Conservation (phyloP, 345 rosid genomes). For the Microthlaspi erraticum region DNA sequence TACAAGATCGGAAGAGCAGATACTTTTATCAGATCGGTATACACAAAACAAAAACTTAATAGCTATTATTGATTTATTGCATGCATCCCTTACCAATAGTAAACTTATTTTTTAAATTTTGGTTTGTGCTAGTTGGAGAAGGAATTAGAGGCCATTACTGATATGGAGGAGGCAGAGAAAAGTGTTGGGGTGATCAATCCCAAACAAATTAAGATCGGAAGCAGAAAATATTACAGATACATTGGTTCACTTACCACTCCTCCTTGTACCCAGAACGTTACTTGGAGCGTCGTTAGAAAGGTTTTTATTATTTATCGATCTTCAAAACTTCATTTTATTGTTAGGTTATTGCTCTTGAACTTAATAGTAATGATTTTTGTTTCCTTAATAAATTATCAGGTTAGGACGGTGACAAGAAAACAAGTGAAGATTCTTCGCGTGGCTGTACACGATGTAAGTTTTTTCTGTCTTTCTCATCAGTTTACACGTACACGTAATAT, state of each 20-base stretch:
- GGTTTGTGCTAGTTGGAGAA: constrained; percentile 48
- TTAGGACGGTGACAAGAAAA: constrained; percentile 63
- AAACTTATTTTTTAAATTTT: neutral
- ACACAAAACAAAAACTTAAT: constrained; percentile 15
- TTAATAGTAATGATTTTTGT: neutral
- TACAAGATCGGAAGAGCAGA: constrained; percentile 79
- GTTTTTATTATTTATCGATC: constrained; percentile 34
- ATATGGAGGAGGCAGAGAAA: constrained; percentile 40
- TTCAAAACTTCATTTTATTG: neutral
- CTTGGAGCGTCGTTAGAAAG: constrained; percentile 73
- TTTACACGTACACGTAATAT: neutral
- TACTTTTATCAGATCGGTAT: constrained; percentile 63
- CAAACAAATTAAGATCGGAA: constrained; percentile 54
- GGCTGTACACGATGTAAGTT: constrained; percentile 80
- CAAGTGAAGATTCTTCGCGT: constrained; percentile 75
- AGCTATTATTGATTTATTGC: neutral
- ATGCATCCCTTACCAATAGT: neutral
- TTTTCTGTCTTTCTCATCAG: neutral
- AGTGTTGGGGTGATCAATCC: constrained; percentile 63
- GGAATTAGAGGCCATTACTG: constrained; percentile 44
- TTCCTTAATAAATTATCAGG: neutral
- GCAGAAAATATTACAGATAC: constrained; percentile 77
- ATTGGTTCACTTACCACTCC: constrained; percentile 85
- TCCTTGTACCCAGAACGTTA: constrained; percentile 79
- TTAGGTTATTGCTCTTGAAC: neutral